A percentile compares a stretch with the other conserved stretches of the same genome.
phyloP scores from a whole-genome alignment of 225 moss, liverwort and hornwort species.

The Antitrichia curtipendula region DNA sequence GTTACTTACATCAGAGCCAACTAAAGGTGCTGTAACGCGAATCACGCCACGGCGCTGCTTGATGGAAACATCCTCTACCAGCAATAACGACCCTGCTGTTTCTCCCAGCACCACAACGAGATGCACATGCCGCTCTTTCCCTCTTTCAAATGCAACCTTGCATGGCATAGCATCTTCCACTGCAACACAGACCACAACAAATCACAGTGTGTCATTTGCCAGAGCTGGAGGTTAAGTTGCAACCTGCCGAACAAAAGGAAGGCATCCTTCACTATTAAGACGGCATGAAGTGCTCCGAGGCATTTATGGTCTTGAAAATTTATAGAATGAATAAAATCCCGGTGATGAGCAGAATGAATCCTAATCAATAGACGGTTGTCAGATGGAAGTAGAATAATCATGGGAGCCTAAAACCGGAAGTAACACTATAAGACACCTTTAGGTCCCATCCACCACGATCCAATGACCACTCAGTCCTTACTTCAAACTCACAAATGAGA shows the following conservation, averaged over 20 bases:
- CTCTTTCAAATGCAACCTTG: conserved; percentile 94
- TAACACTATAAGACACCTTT: neutral
- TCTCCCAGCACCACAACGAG: conserved; percentile 61
- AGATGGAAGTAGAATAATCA: neutral
- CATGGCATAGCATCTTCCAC: conserved; percentile 64
- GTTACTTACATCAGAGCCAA: conserved; percentile 73
- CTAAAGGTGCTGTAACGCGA: conserved; percentile 84
- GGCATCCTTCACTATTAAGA: neutral
- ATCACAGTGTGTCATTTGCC: neutral
- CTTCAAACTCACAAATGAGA: neutral
- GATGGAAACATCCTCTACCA: conserved; percentile 52
- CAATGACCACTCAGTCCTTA: neutral
- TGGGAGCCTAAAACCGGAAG: too few species aligned
- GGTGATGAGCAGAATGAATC: neutral
- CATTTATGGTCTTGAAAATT: neutral
- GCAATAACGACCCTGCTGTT: conserved; percentile 58
- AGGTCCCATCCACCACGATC: neutral
- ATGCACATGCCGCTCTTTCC: conserved; percentile 80
- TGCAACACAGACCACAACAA: conserved; percentile 12
- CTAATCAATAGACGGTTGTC: neutral
- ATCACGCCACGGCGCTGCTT: conserved; percentile 55
- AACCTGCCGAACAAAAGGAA: neutral
- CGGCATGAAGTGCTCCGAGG: neutral
- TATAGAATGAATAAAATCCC: neutral
- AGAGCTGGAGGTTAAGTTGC: neutral